These are phyloP conservation scores for Trichoderma afroharzianum DNA, from an alignment of 2,329 filamentous ascomycete genomes.

Conservation along the genomic window DNA sequence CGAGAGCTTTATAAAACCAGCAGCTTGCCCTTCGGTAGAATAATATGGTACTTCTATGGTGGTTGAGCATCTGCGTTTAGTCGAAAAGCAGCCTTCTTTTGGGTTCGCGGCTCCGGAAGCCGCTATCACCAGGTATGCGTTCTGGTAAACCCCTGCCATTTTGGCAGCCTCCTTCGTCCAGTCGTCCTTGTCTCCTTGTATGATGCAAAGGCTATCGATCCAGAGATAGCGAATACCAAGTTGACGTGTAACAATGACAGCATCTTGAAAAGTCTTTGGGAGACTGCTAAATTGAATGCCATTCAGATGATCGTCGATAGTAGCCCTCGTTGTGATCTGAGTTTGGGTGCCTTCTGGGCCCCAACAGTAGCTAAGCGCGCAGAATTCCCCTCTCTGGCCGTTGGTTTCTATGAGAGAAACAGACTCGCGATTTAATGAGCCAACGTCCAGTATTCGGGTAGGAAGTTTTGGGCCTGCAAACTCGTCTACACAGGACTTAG, in stretches of 20 bases:
- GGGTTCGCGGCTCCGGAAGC: neutral
- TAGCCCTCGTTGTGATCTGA: neutral
- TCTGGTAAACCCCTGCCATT: neutral
- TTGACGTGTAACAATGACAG: neutral
- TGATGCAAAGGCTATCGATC: neutral
- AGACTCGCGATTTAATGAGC: neutral
- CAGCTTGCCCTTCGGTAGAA: accelerated
- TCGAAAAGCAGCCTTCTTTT: neutral
- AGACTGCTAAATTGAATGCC: neutral
- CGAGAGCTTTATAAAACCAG: neutral
- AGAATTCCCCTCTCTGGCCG: neutral
- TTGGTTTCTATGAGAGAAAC: neutral
- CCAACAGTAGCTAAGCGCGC: neutral
- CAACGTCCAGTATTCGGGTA: neutral
- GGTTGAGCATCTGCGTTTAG: neutral
- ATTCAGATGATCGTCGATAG: neutral
- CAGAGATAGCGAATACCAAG: neutral
- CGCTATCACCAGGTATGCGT: neutral
- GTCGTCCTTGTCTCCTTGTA: neutral
- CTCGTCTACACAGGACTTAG: accelerated
- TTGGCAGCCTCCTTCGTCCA: neutral
- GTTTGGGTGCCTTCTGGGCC: neutral
- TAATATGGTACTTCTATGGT: neutral
- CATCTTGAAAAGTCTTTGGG: neutral
- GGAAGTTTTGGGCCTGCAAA: neutral